Conservation (phyloP, 2,329 filamentous ascomycete species). For the Trichoderma asperellum region DNA sequence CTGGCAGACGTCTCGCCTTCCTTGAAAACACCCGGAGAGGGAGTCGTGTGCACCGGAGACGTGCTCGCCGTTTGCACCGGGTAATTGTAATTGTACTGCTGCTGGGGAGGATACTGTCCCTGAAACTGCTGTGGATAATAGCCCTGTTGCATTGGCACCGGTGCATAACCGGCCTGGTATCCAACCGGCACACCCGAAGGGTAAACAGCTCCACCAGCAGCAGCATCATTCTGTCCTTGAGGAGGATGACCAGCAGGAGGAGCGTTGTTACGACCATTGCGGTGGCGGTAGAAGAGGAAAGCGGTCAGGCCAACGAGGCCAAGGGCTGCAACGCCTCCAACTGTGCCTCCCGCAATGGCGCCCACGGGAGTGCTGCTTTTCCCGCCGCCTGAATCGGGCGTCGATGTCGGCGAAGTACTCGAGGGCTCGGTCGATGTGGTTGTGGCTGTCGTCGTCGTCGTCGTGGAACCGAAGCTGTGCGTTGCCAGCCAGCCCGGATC, state of each 20-base stretch:
- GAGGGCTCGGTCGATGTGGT: not conserved
- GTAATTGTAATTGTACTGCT: conserved; percentile 35
- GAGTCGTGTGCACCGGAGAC: conserved; percentile 38
- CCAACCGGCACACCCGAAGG: conserved; percentile 33
- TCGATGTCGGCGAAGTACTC: conserved; percentile 13
- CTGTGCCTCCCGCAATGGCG: conserved; percentile 52
- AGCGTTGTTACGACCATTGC: not conserved
- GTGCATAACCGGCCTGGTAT: conserved; percentile 39
- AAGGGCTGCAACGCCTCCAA: conserved; percentile 51
- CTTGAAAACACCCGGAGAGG: conserved; percentile 36
- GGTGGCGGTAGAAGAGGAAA: conserved; percentile 44
- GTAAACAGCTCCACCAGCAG: conserved; percentile 1
- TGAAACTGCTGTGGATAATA: conserved; percentile 34
- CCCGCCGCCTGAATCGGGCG: conserved; percentile 32
- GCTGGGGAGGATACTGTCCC: conserved; percentile 22
- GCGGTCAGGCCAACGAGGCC: conserved; percentile 48
- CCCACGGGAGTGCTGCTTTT: conserved; percentile 45
- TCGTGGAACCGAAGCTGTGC: conserved; percentile 27
- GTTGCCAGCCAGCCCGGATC: conserved; percentile 37
- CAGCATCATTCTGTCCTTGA: not conserved
- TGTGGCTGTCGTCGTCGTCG: conserved; percentile 23
- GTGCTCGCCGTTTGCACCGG: conserved; percentile 31
- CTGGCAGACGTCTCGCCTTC: conserved; percentile 29
- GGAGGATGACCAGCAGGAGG: conserved; percentile 24
- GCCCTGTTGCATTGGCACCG: conserved; percentile 32